Evolutionary conservation across 345 rosid species (phyloP).

Genomic region (Turritis glabra): DNA sequence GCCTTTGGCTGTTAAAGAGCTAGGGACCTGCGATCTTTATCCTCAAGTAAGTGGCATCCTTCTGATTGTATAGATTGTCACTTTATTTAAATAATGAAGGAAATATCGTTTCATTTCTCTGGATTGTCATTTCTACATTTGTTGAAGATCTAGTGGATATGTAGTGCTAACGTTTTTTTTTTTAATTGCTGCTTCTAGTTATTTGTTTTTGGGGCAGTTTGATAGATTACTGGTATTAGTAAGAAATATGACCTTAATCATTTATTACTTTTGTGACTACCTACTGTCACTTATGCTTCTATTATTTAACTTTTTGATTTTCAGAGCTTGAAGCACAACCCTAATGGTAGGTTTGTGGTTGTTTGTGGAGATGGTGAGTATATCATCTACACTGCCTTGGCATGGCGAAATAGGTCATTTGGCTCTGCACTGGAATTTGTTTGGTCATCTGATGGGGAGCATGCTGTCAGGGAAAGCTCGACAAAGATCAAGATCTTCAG

Average conservation of each 20-base stretch:
- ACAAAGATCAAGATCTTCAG: slow-evolving; percentile 91
- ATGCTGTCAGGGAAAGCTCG: slow-evolving; percentile 95
- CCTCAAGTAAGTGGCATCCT: slow-evolving; percentile 73
- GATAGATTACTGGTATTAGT: slow-evolving; percentile 22
- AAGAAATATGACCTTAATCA: background rate
- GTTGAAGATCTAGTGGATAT: slow-evolving; percentile 10
- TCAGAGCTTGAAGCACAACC: slow-evolving; percentile 94
- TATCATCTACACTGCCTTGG: slow-evolving; percentile 94
- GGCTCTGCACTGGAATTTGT: slow-evolving; percentile 92
- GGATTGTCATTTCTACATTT: slow-evolving; percentile 11
- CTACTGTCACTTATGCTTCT: slow-evolving; percentile 17
- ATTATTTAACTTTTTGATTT: slow-evolving; percentile 6
- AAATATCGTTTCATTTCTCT: slow-evolving; percentile 21
- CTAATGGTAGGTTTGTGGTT: slow-evolving; percentile 95
- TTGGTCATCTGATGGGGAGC: slow-evolving; percentile 97
- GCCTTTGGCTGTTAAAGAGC: slow-evolving; percentile 93
- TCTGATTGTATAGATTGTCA: slow-evolving; percentile 1
- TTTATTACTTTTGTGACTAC: slow-evolving; percentile 2
- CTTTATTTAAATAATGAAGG: slow-evolving; percentile 1
- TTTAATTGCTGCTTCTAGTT: slow-evolving; percentile 4
- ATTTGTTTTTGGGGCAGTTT: background rate
- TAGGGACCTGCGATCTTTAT: slow-evolving; percentile 97
- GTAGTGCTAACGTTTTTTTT: background rate
- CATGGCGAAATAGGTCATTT: slow-evolving; percentile 98
- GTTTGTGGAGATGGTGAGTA: slow-evolving; percentile 99